These are phyloP conservation scores for Diaporthe australafricana DNA, from an alignment of 2,329 filamentous ascomycete species.

Conservation along the genomic window DNA sequence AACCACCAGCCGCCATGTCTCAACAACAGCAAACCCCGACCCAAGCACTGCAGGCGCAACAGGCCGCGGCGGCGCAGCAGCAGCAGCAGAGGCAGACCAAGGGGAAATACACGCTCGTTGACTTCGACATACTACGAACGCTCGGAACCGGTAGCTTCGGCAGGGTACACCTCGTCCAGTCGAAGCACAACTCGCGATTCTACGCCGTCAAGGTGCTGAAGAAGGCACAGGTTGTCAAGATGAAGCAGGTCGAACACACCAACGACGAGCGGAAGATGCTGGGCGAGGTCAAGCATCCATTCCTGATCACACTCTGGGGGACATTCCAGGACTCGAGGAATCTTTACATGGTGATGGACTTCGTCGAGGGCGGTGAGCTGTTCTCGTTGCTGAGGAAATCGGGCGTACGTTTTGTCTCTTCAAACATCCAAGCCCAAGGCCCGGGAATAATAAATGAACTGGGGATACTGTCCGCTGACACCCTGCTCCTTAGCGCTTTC, in stretches of 20 bases:
- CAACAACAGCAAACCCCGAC: constrained; percentile 48
- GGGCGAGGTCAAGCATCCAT: constrained; percentile 96
- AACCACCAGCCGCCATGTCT: constrained; percentile 49
- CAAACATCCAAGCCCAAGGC: not conserved
- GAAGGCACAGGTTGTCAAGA: constrained; percentile 98
- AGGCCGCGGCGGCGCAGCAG: constrained; percentile 22
- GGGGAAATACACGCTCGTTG: constrained; percentile 93
- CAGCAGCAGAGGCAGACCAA: constrained; percentile 76
- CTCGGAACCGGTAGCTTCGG: constrained; percentile 97
- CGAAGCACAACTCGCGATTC: constrained; percentile 96
- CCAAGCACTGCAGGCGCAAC: constrained; percentile 43
- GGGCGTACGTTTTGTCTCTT: constrained; percentile 68
- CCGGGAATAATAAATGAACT: constrained; percentile 3
- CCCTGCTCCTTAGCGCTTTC: constrained; percentile 79
- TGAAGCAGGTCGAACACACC: constrained; percentile 99
- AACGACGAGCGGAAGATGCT: constrained; percentile 98
- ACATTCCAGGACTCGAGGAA: constrained; percentile 97
- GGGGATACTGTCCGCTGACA: constrained; percentile 39
- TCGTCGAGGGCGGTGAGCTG: constrained; percentile 97
- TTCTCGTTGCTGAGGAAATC: constrained; percentile 97
- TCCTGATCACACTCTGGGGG: constrained; percentile 97
- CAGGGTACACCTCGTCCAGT: constrained; percentile 95
- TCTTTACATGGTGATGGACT: constrained; percentile 99
- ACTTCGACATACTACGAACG: constrained; percentile 91
- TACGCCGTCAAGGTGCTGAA: constrained; percentile 99